Evolutionary conservation across 164 flowering plant genomes (phyloP), one percentile per base, ranked within the genome.

Genomic region (Piper betle): DNA sequence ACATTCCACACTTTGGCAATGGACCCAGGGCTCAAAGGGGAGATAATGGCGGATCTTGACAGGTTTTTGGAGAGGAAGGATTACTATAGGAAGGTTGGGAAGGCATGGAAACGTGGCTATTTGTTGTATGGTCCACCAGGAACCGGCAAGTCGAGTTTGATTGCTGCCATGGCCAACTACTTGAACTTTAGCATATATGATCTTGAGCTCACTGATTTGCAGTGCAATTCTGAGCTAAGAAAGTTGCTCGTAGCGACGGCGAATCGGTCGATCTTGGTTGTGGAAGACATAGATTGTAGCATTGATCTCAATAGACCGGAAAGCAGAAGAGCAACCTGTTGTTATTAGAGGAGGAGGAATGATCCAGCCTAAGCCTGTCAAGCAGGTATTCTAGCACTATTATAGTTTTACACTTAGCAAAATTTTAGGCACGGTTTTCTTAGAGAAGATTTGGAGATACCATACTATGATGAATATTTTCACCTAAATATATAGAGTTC

Each of bases 121-220:
- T 67, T 86, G 72, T 67, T 86, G 37, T 74, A 77, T 57, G 93
- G 87, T 6, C 93, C 93, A 13, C 87, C 89, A 3, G 86, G 93
- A 0, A 86, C 86, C 0, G 94, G 90, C 20, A 84, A 87, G 58
- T 82, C 90, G 37, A 87, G 85, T 62, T 71, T 84, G 78, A 77
- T 87, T 3, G 94, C 88, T 10, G 85, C 88, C 43, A 80, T 87
- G 78, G 90, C 90, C 39, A 87, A 87, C 64, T 76, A 82, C 46
- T 76, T 87, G 5, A 80, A 73, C 63, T 84, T 76, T 55, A 80
- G 79, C 68, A 72, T 84, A 6, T 86, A 81, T 54, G 90, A 82
- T 20, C 63, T 86, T 74, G 87, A 86, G 38, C 65, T 86, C 38
- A 69, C 67, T n/a, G 78, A 72, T 62, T 69, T 86, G 2, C 71